phyloP scores from a whole-genome alignment of 2,329 filamentous ascomycete genomes.

The Aspergillus sp. region DNA sequence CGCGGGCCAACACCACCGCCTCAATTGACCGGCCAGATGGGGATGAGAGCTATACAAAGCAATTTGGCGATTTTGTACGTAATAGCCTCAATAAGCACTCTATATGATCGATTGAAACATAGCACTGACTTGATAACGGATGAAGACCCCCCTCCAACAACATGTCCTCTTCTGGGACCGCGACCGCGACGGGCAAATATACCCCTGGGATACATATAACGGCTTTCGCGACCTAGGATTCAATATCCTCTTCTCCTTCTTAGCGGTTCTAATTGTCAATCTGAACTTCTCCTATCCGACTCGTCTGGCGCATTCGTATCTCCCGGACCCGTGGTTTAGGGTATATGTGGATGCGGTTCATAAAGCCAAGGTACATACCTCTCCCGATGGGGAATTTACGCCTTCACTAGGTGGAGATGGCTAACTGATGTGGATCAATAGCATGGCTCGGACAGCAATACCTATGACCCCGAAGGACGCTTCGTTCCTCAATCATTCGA shows the following conservation, averaged over 20 bases:
- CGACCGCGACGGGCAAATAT: slow-evolving; percentile 46
- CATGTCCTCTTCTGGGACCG: slow-evolving; percentile 49
- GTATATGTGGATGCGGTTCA: slow-evolving; percentile 45
- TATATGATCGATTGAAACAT: not conserved
- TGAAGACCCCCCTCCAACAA: slow-evolving; percentile 42
- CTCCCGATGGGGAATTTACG: no score
- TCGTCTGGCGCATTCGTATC: slow-evolving; percentile 34
- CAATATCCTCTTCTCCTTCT: slow-evolving; percentile 41
- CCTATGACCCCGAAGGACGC: slow-evolving; percentile 50
- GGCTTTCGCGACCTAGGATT: slow-evolving; percentile 48
- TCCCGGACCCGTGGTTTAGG: slow-evolving; percentile 44
- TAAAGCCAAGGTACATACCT: slow-evolving; percentile 41
- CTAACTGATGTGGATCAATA: no score
- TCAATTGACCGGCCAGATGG: slow-evolving; percentile 9
- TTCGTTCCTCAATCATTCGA: slow-evolving; percentile 52
- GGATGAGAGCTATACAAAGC: slow-evolving; percentile 7
- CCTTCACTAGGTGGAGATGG: not conserved
- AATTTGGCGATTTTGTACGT: slow-evolving; percentile 11
- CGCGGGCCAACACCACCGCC: slow-evolving; percentile 8
- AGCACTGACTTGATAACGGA: not conserved
- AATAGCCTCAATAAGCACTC: no score
- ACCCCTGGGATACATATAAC: slow-evolving; percentile 42
- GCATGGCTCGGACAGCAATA: slow-evolving; percentile 36
- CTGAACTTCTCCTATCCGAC: slow-evolving; percentile 52
- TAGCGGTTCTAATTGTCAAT: slow-evolving; percentile 45